These are phyloP conservation scores for Bipolaris bicolor DNA, from an alignment of 2,329 filamentous ascomycete species.

Conservation along the genomic window DNA sequence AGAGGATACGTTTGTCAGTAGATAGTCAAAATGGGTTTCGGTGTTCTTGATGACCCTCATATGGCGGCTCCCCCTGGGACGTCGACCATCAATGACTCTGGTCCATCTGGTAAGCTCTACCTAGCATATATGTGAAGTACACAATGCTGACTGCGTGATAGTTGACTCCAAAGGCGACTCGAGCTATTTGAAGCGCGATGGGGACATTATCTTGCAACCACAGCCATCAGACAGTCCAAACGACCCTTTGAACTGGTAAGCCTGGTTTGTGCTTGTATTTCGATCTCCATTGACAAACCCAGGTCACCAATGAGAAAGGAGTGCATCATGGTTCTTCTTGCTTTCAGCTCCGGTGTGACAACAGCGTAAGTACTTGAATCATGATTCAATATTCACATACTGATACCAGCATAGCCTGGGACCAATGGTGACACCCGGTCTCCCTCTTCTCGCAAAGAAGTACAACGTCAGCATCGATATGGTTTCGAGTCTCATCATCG, in stretches of 20 bases:
- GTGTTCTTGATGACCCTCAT: slow-evolving; percentile 37
- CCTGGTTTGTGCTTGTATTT: neutral
- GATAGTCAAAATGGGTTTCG: slow-evolving; percentile 37
- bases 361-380: slow-evolving; percentile 28
- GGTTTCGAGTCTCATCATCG: slow-evolving; percentile 49
- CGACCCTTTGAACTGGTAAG: slow-evolving; percentile 69
- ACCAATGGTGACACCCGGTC: slow-evolving; percentile 51
- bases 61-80: slow-evolving; percentile 44
- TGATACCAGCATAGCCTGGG: slow-evolving; percentile 40
- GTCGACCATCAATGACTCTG: slow-evolving; percentile 32
- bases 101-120: slow-evolving; percentile 10
- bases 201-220: slow-evolving; percentile 80
- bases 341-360: slow-evolving; percentile 44
- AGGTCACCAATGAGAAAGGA: slow-evolving; percentile 37
- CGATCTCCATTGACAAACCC: neutral
- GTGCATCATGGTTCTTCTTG: slow-evolving; percentile 42
- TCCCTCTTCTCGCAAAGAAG: slow-evolving; percentile 43
- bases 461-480: slow-evolving; percentile 49
- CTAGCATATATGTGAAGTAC: neutral
- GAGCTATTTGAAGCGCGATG: slow-evolving; percentile 51
- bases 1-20: too few species aligned
- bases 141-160: neutral
- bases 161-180: slow-evolving; percentile 26
- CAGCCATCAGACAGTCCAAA: slow-evolving; percentile 91
- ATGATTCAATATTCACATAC: neutral